phyloP scores from a whole-genome alignment of 768 basidiomycete species.

The Tephrocybe sp. region DNA sequence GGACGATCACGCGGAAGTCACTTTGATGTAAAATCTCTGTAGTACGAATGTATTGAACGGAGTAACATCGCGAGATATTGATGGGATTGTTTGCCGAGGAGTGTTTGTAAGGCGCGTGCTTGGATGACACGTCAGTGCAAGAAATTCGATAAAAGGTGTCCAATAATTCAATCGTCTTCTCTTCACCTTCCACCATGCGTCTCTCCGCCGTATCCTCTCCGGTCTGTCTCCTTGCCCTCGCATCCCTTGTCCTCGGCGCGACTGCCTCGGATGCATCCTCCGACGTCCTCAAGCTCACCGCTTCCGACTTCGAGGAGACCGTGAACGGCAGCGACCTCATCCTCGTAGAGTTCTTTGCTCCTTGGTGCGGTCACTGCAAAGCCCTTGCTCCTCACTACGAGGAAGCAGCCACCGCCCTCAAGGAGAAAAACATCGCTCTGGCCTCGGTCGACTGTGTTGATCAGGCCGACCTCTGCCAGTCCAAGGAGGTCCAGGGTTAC shows the following conservation, averaged over 20 bases:
- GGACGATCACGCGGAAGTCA: slow-evolving; percentile 69
- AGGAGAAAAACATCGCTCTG: slow-evolving; percentile 84
- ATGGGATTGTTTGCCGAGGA: background rate
- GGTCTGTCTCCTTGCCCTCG: slow-evolving; percentile 49
- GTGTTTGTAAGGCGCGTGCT: slow-evolving; percentile 16
- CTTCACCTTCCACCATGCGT: slow-evolving; percentile 55
- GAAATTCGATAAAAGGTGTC: slow-evolving; percentile 26
- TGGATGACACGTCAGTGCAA: slow-evolving; percentile 50
- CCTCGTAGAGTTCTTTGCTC: slow-evolving; percentile 94
- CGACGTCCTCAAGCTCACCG: slow-evolving; percentile 80
- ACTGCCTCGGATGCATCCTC: no score
- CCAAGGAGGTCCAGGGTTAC: slow-evolving; percentile 89
- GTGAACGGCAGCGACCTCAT: slow-evolving; percentile 70
- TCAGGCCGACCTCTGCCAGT: slow-evolving; percentile 85
- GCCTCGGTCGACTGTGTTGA: slow-evolving; percentile 98
- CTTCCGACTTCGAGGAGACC: slow-evolving; percentile 62
- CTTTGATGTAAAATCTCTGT: slow-evolving; percentile 53
- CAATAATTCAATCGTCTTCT: slow-evolving; percentile 16
- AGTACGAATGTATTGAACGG: no score
- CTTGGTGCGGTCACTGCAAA: slow-evolving; percentile 96
- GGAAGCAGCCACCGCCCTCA: slow-evolving; percentile 89
- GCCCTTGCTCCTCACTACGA: slow-evolving; percentile 93
- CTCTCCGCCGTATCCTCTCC: slow-evolving; percentile 49
- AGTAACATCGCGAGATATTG: background rate
- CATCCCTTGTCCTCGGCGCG: slow-evolving; percentile 53